These are phyloP conservation scores for Solanum rostratum DNA, from an alignment of 257 asterid species.

Conservation along the genomic window DNA sequence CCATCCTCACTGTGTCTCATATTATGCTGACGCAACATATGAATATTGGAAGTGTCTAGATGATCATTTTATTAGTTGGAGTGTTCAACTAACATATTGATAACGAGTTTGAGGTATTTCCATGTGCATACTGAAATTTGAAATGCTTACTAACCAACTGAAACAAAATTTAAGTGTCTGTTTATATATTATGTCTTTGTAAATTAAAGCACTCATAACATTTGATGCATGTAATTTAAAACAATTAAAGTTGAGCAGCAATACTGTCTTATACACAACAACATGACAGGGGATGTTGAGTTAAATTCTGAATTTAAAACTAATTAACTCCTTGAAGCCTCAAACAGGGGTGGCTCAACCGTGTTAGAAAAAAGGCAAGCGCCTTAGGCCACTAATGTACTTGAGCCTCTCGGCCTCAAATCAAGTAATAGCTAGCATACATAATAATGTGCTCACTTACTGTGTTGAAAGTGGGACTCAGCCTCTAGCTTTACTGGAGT, in stretches of 20 bases:
- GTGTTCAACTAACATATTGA: background rate
- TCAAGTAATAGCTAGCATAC: background rate
- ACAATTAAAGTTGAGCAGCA: background rate
- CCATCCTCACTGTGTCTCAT: background rate
- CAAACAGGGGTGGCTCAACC: too few species aligned
- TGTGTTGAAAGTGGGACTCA: background rate
- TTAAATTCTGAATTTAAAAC: background rate
- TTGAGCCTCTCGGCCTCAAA: too few species aligned
- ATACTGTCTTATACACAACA: background rate
- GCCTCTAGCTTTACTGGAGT: background rate
- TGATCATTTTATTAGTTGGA: background rate
- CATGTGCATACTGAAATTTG: background rate
- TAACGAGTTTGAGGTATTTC: background rate
- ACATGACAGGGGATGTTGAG: background rate
- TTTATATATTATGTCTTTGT: background rate
- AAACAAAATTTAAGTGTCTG: background rate
- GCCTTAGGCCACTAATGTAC: too few species aligned
- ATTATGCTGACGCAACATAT: background rate
- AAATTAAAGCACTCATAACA: background rate
- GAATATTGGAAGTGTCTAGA: background rate
- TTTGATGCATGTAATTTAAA: background rate
- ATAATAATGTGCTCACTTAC: background rate
- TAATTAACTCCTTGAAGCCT: background rate
- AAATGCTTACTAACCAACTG: background rate
- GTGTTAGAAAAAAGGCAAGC: too few species aligned